Conservation (phyloP, 1,284 basidiomycete genomes). For the Cryptococcus sp. region DNA sequence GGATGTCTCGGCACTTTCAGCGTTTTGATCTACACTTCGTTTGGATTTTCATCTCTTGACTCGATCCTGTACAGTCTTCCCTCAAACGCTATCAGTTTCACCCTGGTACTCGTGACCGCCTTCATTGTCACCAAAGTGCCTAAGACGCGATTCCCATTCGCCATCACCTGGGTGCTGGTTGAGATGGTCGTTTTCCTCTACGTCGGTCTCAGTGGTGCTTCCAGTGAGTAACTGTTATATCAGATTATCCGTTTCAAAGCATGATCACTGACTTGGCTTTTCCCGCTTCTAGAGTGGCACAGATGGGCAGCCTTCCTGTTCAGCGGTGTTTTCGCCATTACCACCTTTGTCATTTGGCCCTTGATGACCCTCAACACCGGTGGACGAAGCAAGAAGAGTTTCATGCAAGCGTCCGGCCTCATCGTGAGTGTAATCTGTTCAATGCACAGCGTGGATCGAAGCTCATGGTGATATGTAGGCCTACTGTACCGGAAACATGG, state of each 20-base stretch:
- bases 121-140: slow-evolving; percentile 20
- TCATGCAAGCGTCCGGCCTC: slow-evolving; percentile 19
- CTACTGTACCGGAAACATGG: slow-evolving; percentile 34
- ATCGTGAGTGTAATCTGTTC: slow-evolving; percentile 12
- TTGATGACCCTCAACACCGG: slow-evolving; percentile 36
- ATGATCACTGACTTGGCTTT: too few relatives aligned
- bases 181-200: slow-evolving; percentile 26
- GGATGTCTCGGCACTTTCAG: slow-evolving; percentile 24
- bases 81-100: slow-evolving; percentile 21
- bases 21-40: slow-evolving; percentile 22
- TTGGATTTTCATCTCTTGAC: slow-evolving; percentile 32
- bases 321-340: slow-evolving; percentile 16
- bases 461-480: neutral
- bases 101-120: slow-evolving; percentile 14
- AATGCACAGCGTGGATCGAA: neutral
- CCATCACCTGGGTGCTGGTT: slow-evolving; percentile 18
- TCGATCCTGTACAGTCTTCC: slow-evolving; percentile 32
- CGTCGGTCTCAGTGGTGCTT: slow-evolving; percentile 20
- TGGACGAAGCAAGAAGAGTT: slow-evolving; percentile 37
- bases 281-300: slow-evolving; percentile 31
- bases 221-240: too few relatives aligned
- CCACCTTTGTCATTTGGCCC: slow-evolving; percentile 37
- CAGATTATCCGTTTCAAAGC: too few relatives aligned
- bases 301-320: slow-evolving; percentile 30
- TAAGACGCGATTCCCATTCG: slow-evolving; percentile 26